Conservation (phyloP, 257 asterid genomes). For the Echites panduratus region DNA sequence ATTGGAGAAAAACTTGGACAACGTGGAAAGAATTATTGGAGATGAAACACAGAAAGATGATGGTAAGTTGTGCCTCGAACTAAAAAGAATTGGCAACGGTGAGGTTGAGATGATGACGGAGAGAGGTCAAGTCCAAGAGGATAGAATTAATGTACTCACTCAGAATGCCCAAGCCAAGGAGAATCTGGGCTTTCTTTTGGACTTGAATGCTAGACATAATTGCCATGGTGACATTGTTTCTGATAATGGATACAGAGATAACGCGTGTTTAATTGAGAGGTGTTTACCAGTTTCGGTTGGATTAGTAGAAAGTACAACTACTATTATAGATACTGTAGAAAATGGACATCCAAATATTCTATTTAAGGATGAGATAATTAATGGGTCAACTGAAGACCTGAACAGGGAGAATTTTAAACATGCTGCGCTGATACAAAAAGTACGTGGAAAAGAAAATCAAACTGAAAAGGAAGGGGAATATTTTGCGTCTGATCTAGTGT, state of each 20-base stretch:
- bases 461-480: conserved; percentile 51
- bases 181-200: conserved; percentile 15
- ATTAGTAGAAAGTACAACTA: conserved; percentile 1
- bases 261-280: background rate
- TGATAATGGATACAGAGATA: conserved; percentile 11
- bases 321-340: conserved; percentile 16
- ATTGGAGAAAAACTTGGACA: background rate
- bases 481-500: conserved; percentile 58
- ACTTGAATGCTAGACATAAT: conserved; percentile 12
- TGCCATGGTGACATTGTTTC: conserved; percentile 16
- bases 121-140: background rate
- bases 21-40: conserved; percentile 1
- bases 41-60: background rate
- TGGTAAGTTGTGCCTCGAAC: conserved; percentile 7
- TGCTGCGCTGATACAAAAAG: conserved; percentile 22
- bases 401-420: conserved; percentile 20
- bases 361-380: conserved; percentile 17
- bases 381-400: conserved; percentile 17
- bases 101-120: background rate
- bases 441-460: conserved; percentile 23
- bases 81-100: background rate
- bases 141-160: conserved; percentile 1
- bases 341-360: conserved; percentile 15
- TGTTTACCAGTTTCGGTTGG: conserved; percentile 8
- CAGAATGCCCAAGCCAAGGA: conserved; percentile 6